Base-by-base conservation (phyloP, 805 yeast species). In the Kazachstania taianensis region DNA sequence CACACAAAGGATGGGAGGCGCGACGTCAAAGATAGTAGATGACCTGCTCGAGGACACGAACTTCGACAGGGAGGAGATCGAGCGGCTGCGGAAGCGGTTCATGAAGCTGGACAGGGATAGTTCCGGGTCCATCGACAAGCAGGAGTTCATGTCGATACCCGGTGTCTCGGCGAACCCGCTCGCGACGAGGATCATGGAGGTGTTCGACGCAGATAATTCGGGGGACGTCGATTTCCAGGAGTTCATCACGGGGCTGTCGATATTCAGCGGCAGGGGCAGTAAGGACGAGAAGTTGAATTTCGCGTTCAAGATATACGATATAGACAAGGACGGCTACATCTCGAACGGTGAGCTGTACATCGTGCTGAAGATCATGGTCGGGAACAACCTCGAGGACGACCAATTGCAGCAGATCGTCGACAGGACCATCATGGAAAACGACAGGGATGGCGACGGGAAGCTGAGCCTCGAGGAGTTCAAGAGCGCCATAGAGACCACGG, bases 401-500 rank as follows among this genome's bases (percentile, higher is more conserved):
- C 95, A 92, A 51, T 68, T 92, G 38, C 99, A 92, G 57, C 97
- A 94, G 59, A 74, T 92, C 36, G 96, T 89, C n/a, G 97, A 92
- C 57, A 78, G 94, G 59, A 86, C 98, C 0, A 86, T 94, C 45
- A 75, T 85, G 76, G 96, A 89, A 56, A 87, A 85, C 35, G 97
- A 87, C 52, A 50, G 57, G 20, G 95, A 87, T 49, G 87, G 89
- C 2, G 96, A 86, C 52, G 94, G 95, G 1, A 75, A 71, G 47
- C 63, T 92, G 41, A 78, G 80, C 41, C 92, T 86, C 54, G 85
- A 75, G 25, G 99, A 92, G 66, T 92, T 92, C 59, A 75, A 74
- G 46, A 69, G 67, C 35, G 84, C 85, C 0, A 69, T 67, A 15
- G 69, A 66, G 41, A 65, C 65, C 7, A 73, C 76, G 4, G 71